These are phyloP conservation scores for Sporobolomyces pararoseus DNA, from an alignment of 768 basidiomycete species.

Conservation along the genomic window DNA sequence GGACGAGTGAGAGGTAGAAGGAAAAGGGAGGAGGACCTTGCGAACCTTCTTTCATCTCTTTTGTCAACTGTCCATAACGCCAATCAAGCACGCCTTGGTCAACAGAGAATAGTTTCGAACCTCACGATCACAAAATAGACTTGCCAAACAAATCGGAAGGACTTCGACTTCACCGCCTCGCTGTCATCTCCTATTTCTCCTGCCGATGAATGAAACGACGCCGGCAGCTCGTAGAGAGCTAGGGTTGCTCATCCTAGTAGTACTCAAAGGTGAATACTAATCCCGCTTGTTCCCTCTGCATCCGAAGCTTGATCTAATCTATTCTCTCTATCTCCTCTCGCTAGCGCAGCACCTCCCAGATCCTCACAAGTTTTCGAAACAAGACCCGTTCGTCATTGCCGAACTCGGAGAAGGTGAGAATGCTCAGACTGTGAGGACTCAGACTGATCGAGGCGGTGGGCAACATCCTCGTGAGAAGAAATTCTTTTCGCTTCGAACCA, in stretches of 20 bases:
- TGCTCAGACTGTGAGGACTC: not conserved
- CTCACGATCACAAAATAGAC: no score
- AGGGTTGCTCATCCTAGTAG: not conserved
- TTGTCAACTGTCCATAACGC: no score
- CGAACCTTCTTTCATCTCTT: no score
- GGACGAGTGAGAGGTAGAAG: no score
- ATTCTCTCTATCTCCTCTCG: not conserved
- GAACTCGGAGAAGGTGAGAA: not conserved
- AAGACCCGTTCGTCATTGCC: slow-evolving; percentile 11
- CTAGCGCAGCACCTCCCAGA: slow-evolving; percentile 11
- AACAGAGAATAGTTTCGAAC: no score
- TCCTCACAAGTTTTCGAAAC: slow-evolving; percentile 17
- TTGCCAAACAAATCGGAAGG: no score
- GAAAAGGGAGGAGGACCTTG: no score
- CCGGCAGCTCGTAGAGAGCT: not conserved
- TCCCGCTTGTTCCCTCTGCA: no score
- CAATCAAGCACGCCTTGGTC: no score
- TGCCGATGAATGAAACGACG: not conserved
- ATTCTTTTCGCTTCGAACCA: not conserved
- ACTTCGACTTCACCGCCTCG: not conserved
- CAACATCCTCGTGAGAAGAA: slow-evolving; percentile 8
- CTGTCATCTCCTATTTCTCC: not conserved
- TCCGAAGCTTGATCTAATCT: not conserved
- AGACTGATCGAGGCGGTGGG: slow-evolving; percentile 1
- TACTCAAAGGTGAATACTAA: slow-evolving; percentile 16